A percentile compares a stretch with the other conserved stretches of the same genome.
Conservation (phyloP, 805 yeast genomes). For the Nakazawaea ishiwadae region DNA sequence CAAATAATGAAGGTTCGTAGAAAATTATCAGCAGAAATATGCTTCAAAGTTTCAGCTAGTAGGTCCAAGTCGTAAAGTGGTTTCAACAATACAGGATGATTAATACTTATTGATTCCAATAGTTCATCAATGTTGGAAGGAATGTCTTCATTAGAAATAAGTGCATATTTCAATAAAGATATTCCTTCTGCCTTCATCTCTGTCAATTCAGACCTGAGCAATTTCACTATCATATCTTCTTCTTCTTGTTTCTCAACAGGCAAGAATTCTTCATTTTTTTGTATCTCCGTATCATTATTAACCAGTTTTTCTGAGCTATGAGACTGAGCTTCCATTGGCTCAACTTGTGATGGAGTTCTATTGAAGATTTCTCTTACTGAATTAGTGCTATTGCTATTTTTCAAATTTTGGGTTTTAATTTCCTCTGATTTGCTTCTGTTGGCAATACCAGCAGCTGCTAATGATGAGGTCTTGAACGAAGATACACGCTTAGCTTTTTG, state of each 20-base stretch:
- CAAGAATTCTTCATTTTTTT: too few relatives aligned
- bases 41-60: conserved; percentile 22
- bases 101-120: conserved; percentile 25
- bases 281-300: too few relatives aligned
- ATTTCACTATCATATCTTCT: conserved; percentile 32
- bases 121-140: conserved; percentile 21
- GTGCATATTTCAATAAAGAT: conserved; percentile 31
- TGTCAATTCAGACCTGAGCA: conserved; percentile 28
- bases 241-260: conserved; percentile 5
- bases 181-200: conserved; percentile 32
- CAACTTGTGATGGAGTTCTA: conserved; percentile 5
- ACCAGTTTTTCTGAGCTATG: too few relatives aligned
- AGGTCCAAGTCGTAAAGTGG: conserved; percentile 26
- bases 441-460: conserved; percentile 4
- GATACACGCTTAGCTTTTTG: conserved; percentile 4
- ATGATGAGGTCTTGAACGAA: neutral
- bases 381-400: too few relatives aligned
- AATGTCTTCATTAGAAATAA: conserved; percentile 31
- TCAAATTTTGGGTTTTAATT: too few relatives aligned
- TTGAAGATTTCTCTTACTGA: conserved; percentile 3
- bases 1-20: conserved; percentile 21
- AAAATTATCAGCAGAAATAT: conserved; percentile 31
- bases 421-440: conserved; percentile 6
- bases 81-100: conserved; percentile 26
- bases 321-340: too few relatives aligned